A percentile compares a stretch with the other conserved stretches of the same genome.
phyloP scores from a whole-genome alignment of 169 alveolate species.

The Plasmodium billcollinsi region DNA sequence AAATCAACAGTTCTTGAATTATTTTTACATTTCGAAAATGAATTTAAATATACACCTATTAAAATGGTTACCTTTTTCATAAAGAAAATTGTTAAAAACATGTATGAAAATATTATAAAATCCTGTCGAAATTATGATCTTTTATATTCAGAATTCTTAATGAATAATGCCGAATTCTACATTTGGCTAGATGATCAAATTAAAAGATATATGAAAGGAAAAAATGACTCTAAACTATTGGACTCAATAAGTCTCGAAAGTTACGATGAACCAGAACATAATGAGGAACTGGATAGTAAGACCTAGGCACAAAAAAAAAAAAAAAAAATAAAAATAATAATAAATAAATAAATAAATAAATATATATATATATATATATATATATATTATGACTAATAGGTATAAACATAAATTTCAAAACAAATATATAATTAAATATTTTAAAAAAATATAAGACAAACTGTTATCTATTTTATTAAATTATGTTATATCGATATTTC shows the following conservation, averaged over 20 bases:
- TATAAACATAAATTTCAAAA: too few relatives aligned
- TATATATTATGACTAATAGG: background rate
- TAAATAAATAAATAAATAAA: background rate
- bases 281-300: conserved; percentile 1
- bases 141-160: conserved; percentile 72
- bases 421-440: too few relatives aligned
- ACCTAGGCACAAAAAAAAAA: too few relatives aligned
- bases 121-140: conserved; percentile 75
- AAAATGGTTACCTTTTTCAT: conserved; percentile 78
- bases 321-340: background rate
- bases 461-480: too few relatives aligned
- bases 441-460: too few relatives aligned
- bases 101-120: conserved; percentile 79
- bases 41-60: conserved; percentile 79
- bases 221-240: conserved; percentile 25
- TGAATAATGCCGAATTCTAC: conserved; percentile 75
- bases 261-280: conserved; percentile 55
- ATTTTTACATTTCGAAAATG: conserved; percentile 77
- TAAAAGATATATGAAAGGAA: conserved; percentile 34
- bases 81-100: conserved; percentile 78
- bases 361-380: background rate
- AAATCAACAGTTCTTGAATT: conserved; percentile 80
- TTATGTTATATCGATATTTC: too few relatives aligned
- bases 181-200: conserved; percentile 76
- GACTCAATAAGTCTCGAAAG: conserved; percentile 67